These are phyloP conservation scores for Rhodotorula sp. DNA, from an alignment of 1,284 basidiomycete genomes.

Conservation along the genomic window DNA sequence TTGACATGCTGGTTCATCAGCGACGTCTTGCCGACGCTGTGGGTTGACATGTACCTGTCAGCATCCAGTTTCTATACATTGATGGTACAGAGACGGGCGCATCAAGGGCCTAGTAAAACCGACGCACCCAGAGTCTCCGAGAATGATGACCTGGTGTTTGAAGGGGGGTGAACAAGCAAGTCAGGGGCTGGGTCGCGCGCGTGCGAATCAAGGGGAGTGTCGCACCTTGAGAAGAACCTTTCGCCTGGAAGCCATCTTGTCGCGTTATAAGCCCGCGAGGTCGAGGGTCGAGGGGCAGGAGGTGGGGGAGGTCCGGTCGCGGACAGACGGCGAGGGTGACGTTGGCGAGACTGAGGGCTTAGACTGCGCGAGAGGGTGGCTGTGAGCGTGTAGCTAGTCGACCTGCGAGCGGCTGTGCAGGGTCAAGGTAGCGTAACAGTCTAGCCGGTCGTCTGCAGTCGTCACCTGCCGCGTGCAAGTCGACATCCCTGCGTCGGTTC, in stretches of 20 bases:
- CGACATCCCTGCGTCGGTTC: too few relatives aligned
- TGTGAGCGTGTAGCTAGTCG: too few relatives aligned
- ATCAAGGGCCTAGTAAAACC: constrained; percentile 12
- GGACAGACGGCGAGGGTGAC: too few relatives aligned
- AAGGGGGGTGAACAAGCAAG: too few relatives aligned
- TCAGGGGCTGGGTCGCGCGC: background rate
- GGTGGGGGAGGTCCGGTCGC: background rate
- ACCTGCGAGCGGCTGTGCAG: too few relatives aligned
- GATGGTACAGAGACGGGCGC: background rate
- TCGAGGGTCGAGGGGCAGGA: background rate
- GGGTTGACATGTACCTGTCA: background rate
- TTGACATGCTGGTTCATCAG: constrained; percentile 99
- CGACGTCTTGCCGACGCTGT: constrained; percentile 97
- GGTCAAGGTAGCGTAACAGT: too few relatives aligned
- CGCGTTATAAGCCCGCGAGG: background rate
- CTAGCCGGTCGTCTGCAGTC: too few relatives aligned
- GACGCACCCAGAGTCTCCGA: constrained; percentile 79
- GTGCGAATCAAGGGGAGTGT: background rate
- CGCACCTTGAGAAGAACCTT: constrained; percentile 89
- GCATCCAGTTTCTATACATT: too few relatives aligned
- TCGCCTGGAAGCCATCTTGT: constrained; percentile 57
- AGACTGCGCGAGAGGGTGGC: too few relatives aligned
- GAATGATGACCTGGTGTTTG: constrained; percentile 80
- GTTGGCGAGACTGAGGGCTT: too few relatives aligned
- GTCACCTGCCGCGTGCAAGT: too few relatives aligned